Evolutionary conservation across 345 rosid species (phyloP).

Genomic region (Aquilaria sinensis): DNA sequence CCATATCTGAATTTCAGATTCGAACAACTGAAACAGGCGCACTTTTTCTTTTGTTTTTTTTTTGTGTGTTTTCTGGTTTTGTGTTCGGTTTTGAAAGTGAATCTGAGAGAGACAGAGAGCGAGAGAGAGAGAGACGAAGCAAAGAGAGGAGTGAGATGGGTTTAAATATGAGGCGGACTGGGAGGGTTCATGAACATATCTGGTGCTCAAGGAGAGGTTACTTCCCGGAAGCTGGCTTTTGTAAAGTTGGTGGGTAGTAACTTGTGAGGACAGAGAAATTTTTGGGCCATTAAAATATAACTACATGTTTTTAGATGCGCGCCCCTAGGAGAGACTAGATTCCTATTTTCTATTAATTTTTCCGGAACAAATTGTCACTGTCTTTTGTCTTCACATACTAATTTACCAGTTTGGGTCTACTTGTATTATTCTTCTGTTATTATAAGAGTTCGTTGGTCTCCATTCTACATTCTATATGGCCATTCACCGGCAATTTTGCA

Average conservation of each 20-base stretch:
- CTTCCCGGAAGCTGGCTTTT: conserved; percentile 49
- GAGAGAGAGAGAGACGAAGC: not conserved
- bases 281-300: not conserved
- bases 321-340: conserved; percentile 2
- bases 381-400: conserved; percentile 14
- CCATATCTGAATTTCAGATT: conserved; percentile 14
- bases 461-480: not conserved
- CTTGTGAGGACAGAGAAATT: not conserved
- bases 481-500: not conserved
- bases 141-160: not conserved
- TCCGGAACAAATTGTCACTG: conserved; percentile 13
- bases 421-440: not conserved
- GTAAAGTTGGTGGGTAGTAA: conserved; percentile 38
- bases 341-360: conserved; percentile 3
- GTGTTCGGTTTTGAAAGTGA: not conserved
- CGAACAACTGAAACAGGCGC: no score
- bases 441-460: not conserved
- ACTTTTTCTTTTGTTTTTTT: not conserved
- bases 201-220: conserved; percentile 16
- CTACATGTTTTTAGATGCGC: not conserved
- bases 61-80: not conserved
- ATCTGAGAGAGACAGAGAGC: not conserved
- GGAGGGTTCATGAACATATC: conserved; percentile 26
- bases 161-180: conserved; percentile 11
- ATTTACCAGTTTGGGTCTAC: conserved; percentile 24